Evolutionary conservation across 192 early-diverging fungal species (phyloP).

Genomic region (Coemansia biformis): DNA sequence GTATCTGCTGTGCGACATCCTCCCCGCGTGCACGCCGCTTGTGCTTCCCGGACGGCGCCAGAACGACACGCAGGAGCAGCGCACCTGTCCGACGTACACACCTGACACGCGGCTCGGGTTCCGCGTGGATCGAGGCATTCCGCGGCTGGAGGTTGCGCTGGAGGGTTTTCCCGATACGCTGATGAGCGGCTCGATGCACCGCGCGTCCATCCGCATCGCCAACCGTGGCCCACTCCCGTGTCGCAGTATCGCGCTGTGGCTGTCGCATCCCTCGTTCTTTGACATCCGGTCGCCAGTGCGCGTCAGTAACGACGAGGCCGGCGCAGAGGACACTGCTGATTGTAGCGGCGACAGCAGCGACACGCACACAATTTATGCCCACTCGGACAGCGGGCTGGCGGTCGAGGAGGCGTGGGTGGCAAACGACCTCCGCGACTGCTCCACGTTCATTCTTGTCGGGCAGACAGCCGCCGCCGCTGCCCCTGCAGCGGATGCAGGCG

Average conservation of each 20-base stretch:
- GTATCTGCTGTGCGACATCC: constrained; percentile 70
- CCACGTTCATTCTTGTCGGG: constrained; percentile 21
- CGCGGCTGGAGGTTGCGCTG: constrained; percentile 73
- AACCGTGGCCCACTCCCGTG: constrained; percentile 79
- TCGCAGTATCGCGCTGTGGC: constrained; percentile 63
- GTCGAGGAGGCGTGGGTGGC: constrained; percentile 17
- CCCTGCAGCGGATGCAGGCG: background rate
- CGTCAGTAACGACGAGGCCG: background rate
- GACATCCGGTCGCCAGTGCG: constrained; percentile 22
- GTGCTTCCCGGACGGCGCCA: constrained; percentile 62
- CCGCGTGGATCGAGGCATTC: constrained; percentile 72
- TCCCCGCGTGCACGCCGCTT: constrained; percentile 68
- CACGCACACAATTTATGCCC: constrained; percentile 25
- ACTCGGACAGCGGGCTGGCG: background rate
- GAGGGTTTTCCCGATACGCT: constrained; percentile 72
- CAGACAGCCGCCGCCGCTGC: too few relatives aligned
- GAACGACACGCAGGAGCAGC: constrained; percentile 72
- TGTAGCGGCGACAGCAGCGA: background rate
- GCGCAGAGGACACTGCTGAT: background rate
- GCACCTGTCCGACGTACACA: constrained; percentile 55
- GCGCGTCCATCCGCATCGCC: constrained; percentile 66
- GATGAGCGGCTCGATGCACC: constrained; percentile 76
- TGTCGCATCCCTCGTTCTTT: constrained; percentile 86
- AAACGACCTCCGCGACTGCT: constrained; percentile 33
- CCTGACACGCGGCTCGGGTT: constrained; percentile 68